Conservation (phyloP, 352 stramenopile genomes). For the Phytopythium helicoides region DNA sequence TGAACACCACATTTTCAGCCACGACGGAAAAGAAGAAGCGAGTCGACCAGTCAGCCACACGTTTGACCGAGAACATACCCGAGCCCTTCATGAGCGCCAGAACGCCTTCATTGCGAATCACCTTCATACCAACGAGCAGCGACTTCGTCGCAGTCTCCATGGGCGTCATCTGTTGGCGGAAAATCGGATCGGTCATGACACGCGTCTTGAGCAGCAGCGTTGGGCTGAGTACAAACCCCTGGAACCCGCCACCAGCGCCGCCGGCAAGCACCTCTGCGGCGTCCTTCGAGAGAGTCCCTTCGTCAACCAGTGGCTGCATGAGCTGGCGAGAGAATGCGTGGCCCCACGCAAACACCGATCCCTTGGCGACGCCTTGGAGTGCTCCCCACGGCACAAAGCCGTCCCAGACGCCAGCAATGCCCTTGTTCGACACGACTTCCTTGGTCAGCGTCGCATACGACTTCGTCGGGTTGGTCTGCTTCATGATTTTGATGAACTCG, state of each 20-base stretch:
- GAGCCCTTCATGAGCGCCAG: conserved; percentile 91
- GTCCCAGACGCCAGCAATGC: conserved; percentile 90
- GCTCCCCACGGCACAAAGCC: conserved; percentile 93
- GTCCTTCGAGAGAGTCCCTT: conserved; percentile 48
- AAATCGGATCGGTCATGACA: conserved; percentile 93
- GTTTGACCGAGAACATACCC: conserved; percentile 90
- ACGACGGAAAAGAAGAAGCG: conserved; percentile 92
- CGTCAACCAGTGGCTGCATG: conserved; percentile 59
- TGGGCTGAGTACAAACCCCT: conserved; percentile 91
- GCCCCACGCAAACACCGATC: conserved; percentile 88
- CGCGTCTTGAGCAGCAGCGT: conserved; percentile 93
- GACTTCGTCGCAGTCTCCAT: conserved; percentile 82
- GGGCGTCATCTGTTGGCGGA: conserved; percentile 88
- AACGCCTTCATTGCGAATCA: conserved; percentile 88
- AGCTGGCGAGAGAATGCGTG: conserved; percentile 68
- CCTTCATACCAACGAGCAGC: conserved; percentile 82
- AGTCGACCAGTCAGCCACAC: conserved; percentile 91
- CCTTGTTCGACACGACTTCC: conserved; percentile 81
- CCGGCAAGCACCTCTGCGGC: conserved; percentile 82
- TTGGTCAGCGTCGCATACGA: conserved; percentile 80
- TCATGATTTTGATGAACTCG: conserved; percentile 95
- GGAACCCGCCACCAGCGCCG: conserved; percentile 88
- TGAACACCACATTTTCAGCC: conserved; percentile 77
- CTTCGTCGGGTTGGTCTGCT: conserved; percentile 81
- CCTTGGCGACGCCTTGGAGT: conserved; percentile 88